Evolutionary conservation across 148 eudicot species (phyloP).

Genomic region (Vaccinium corymbosum): DNA sequence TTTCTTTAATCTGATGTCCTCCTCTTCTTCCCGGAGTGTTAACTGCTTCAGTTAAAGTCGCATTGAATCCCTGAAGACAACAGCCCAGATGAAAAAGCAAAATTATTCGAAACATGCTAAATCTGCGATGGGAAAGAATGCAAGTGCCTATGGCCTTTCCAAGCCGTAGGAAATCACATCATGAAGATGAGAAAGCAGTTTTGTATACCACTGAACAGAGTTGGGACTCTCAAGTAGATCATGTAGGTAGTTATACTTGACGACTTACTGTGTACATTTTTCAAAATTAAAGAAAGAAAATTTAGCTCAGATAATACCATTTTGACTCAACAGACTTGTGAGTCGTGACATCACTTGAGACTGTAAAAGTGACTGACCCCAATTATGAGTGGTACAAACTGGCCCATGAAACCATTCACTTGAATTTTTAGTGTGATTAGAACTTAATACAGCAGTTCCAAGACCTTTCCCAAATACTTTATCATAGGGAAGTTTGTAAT

Average conservation of each 20-base stretch:
- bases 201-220: neutral
- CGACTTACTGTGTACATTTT: neutral
- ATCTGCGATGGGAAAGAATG: neutral
- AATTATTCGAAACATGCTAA: neutral
- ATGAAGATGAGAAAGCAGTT: neutral
- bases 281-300: neutral
- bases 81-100: neutral
- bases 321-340: neutral
- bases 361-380: neutral
- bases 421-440: neutral
- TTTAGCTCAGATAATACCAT: neutral
- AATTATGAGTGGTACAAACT: neutral
- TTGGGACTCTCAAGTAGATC: neutral
- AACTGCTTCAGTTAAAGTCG: slow-evolving; percentile 78
- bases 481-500: neutral
- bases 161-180: neutral
- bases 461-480: neutral
- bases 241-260: neutral
- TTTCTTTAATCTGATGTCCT: slow-evolving; percentile 88
- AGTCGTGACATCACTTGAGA: slow-evolving; percentile 1
- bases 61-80: slow-evolving; percentile 73
- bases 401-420: neutral
- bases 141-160: neutral
- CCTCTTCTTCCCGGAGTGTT: slow-evolving; percentile 88
- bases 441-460: neutral